Percentiles rank a stretch among this genome's conserved stretches.
Evolutionary conservation across 2,329 filamentous ascomycete genomes (phyloP).

Genomic region (Trichoderma asperellum): DNA sequence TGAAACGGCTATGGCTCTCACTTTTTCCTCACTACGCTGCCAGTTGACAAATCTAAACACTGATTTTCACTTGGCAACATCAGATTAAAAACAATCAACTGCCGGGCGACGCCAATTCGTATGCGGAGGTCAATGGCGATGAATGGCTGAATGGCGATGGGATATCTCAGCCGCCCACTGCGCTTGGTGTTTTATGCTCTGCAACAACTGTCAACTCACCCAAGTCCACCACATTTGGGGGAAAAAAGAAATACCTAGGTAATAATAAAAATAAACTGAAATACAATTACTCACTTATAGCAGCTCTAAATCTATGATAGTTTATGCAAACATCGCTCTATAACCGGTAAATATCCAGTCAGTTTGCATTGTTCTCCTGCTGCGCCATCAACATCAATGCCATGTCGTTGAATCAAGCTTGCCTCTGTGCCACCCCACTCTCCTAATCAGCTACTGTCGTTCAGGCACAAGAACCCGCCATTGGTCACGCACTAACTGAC

Average conservation of each 20-base stretch:
- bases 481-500: slow-evolving; percentile 13
- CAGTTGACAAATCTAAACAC: neutral
- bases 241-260: neutral
- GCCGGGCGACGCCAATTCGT: neutral
- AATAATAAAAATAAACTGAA: neutral
- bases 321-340: neutral
- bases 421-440: slow-evolving; percentile 22
- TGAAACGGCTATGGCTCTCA: slow-evolving; percentile 12
- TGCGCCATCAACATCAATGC: neutral
- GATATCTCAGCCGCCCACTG: neutral
- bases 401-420: slow-evolving; percentile 28
- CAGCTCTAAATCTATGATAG: neutral
- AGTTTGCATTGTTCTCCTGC: neutral
- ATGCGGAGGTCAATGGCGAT: neutral
- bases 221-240: neutral
- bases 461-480: slow-evolving; percentile 13
- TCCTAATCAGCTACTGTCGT: slow-evolving; percentile 19
- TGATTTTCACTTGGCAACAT: neutral
- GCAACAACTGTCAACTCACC: neutral
- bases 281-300: neutral
- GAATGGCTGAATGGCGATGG: neutral
- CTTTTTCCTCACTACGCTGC: neutral
- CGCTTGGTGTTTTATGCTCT: slow-evolving; percentile 12
- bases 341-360: neutral
- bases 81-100: neutral